Percentiles rank a stretch among this genome's conserved stretches.
Conservation (phyloP, 2,329 filamentous ascomycete species). For the Beauveria brongniartii region DNA sequence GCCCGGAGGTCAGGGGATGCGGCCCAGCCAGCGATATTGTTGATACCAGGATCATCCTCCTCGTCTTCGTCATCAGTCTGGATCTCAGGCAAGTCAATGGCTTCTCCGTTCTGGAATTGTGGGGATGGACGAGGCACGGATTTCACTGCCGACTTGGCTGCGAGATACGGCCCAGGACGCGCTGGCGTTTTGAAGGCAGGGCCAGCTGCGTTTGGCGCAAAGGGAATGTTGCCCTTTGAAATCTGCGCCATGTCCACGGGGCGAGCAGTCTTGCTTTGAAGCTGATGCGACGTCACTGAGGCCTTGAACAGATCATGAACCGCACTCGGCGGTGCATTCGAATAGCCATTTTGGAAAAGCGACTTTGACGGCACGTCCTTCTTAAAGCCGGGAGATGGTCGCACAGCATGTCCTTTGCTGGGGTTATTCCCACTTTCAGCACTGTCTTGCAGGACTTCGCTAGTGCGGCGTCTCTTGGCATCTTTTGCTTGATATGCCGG, state of each 20-base stretch:
- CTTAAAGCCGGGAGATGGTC: constrained; percentile 62
- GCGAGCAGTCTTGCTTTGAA: constrained; percentile 55
- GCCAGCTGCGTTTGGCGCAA: constrained; percentile 59
- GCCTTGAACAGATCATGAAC: constrained; percentile 56
- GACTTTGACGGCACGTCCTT: constrained; percentile 60
- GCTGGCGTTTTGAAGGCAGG: constrained; percentile 63
- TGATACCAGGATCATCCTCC: constrained; percentile 52
- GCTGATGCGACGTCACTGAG: constrained; percentile 59
- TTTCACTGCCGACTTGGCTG: constrained; percentile 50
- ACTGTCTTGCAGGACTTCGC: constrained; percentile 62
- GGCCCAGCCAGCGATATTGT: constrained; percentile 68
- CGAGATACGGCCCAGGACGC: constrained; percentile 36
- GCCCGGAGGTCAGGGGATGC: constrained; percentile 75
- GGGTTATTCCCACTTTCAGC: constrained; percentile 48
- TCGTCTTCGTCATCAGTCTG: constrained; percentile 90
- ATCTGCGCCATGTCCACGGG: constrained; percentile 81
- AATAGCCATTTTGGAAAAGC: constrained; percentile 53
- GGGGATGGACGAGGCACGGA: constrained; percentile 63
- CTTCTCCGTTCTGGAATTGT: constrained; percentile 80
- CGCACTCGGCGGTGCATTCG: constrained; percentile 45
- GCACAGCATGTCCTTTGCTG: constrained; percentile 76
- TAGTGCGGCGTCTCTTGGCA: constrained; percentile 70
- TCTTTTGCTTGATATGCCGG: constrained; percentile 63
- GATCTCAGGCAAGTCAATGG: constrained; percentile 89
- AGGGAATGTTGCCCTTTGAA: constrained; percentile 82